Evolutionary conservation across 805 yeast species (phyloP).

Genomic region (Wickerhamiella occidentalis): DNA sequence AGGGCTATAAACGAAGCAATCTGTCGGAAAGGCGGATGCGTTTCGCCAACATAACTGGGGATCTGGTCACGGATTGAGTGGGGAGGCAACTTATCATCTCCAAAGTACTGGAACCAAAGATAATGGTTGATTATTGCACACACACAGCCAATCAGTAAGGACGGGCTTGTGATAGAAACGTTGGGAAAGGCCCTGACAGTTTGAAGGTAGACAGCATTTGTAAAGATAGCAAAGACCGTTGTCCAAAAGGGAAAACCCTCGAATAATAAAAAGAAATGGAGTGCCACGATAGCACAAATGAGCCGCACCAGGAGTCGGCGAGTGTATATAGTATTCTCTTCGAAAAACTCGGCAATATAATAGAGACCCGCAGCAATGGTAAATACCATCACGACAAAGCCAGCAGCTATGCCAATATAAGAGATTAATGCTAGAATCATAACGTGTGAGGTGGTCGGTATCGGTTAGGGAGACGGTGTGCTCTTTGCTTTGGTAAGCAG

Average conservation of each 20-base stretch:
- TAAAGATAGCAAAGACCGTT: constrained; percentile 51
- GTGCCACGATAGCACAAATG: constrained; percentile 48
- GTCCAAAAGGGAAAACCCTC: constrained; percentile 72
- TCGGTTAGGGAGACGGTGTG: not conserved
- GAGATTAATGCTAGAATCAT: constrained; percentile 54
- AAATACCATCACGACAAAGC: constrained; percentile 46
- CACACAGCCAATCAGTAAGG: constrained; percentile 56
- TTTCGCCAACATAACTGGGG: constrained; percentile 47
- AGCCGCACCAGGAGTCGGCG: constrained; percentile 51
- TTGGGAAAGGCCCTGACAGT: constrained; percentile 76
- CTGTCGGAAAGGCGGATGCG: constrained; percentile 71
- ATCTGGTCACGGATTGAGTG: constrained; percentile 31
- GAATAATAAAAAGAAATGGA: constrained; percentile 46
- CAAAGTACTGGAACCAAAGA: constrained; percentile 80
- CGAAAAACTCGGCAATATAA: constrained; percentile 83
- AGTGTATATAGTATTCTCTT: constrained; percentile 83
- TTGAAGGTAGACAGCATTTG: constrained; percentile 63
- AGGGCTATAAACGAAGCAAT: constrained; percentile 92
- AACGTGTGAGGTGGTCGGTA: not conserved
- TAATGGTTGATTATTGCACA: constrained; percentile 72
- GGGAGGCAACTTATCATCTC: constrained; percentile 55
- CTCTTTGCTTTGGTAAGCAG: constrained; percentile 1
- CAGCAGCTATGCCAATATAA: constrained; percentile 45
- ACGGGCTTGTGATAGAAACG: constrained; percentile 59
- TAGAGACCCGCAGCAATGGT: constrained; percentile 82